Conservation (phyloP, 306 rosid genomes). For the Cicer bijugum region DNA sequence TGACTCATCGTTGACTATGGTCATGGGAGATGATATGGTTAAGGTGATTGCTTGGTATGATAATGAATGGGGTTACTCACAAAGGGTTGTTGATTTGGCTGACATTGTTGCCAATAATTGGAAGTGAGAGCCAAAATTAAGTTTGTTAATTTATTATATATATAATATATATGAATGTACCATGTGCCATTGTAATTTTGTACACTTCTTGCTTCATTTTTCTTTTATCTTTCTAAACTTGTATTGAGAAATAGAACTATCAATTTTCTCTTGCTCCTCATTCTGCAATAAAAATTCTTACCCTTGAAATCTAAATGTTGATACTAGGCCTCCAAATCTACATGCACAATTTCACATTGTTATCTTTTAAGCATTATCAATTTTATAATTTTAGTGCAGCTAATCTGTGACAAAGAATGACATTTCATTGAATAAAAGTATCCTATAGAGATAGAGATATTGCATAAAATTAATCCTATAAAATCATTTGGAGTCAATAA, state of each 20-base stretch:
- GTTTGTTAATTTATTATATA: not conserved
- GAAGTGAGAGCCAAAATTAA: constrained; percentile 59
- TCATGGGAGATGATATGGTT: constrained; percentile 97
- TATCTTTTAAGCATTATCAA: not conserved
- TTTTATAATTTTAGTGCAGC: no score
- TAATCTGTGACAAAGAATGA: no score
- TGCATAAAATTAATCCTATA: no score
- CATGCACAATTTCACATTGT: not conserved
- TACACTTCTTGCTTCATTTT: constrained; percentile 38
- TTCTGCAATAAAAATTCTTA: constrained; percentile 50
- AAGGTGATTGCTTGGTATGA: constrained; percentile 99
- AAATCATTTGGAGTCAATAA: no score
- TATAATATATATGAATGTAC: constrained; percentile 2
- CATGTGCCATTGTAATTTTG: constrained; percentile 47
- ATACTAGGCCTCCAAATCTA: not conserved
- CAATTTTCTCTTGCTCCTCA: constrained; percentile 52
- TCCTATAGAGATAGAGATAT: no score
- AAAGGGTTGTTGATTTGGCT: constrained; percentile 97
- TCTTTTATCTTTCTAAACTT: constrained; percentile 46
- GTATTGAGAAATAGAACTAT: constrained; percentile 57
- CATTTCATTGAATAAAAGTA: no score
- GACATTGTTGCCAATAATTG: constrained; percentile 92
- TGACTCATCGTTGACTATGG: constrained; percentile 95
- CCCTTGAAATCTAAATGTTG: constrained; percentile 31
- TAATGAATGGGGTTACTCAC: constrained; percentile 98